These are phyloP conservation scores for Pythium aquatile DNA, from an alignment of 352 stramenopile species.

Conservation along the genomic window DNA sequence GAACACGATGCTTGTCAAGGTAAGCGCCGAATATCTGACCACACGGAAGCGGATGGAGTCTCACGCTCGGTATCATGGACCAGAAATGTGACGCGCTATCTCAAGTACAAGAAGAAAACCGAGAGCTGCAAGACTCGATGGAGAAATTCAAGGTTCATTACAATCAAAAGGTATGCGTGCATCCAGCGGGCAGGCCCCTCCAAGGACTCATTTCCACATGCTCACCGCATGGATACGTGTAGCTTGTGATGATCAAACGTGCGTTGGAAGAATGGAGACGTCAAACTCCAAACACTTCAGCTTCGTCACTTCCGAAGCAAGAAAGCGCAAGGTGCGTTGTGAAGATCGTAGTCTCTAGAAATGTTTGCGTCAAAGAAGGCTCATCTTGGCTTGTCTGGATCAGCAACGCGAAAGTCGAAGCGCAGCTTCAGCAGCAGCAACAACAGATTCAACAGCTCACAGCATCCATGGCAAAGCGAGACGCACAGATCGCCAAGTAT, in stretches of 20 bases:
- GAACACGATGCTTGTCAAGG: constrained; percentile 83
- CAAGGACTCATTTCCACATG: not conserved
- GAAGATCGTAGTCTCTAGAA: not conserved
- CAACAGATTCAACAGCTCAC: constrained; percentile 60
- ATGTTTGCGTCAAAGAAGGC: not conserved
- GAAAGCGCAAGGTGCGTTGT: not conserved
- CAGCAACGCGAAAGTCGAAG: constrained; percentile 31
- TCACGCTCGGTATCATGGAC: not conserved
- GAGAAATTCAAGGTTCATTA: constrained; percentile 85
- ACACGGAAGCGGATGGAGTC: no score
- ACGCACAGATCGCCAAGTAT: constrained; percentile 78
- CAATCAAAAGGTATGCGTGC: constrained; percentile 72
- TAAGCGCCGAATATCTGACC: constrained; percentile 20
- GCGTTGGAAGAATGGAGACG: constrained; percentile 87
- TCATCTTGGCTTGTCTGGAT: not conserved
- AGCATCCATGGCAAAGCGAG: constrained; percentile 45
- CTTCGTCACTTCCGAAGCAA: not conserved
- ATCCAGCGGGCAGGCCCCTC: not conserved
- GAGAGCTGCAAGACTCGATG: constrained; percentile 77
- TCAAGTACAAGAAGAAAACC: constrained; percentile 74
- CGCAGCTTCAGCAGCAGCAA: constrained; percentile 46
- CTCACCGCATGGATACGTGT: not conserved
- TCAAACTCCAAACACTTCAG: constrained; percentile 26
- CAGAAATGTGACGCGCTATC: constrained; percentile 79
- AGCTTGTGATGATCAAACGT: constrained; percentile 88